Conservation (phyloP, 148 eudicot species). For the Dianthus caryophyllus region DNA sequence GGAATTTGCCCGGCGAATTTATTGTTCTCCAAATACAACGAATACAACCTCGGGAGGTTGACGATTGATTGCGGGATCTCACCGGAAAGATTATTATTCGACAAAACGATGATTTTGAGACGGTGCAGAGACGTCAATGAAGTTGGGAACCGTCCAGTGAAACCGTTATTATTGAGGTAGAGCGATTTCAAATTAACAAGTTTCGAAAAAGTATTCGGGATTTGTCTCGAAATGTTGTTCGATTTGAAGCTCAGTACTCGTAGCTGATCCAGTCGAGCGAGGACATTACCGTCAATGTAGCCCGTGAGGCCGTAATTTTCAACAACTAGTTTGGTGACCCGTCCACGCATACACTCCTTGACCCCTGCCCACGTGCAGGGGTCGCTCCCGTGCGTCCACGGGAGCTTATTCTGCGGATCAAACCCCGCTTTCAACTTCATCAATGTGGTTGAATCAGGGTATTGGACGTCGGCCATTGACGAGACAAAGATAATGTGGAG, state of each 20-base stretch:
- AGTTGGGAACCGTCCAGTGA: slow-evolving; percentile 56
- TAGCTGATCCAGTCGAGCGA: slow-evolving; percentile 56
- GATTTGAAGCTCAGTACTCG: slow-evolving; percentile 70
- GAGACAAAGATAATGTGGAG: not conserved
- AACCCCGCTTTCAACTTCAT: slow-evolving; percentile 31
- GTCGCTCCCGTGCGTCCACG: slow-evolving; percentile 39
- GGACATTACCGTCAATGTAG: slow-evolving; percentile 27
- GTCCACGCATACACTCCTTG: slow-evolving; percentile 56
- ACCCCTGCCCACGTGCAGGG: slow-evolving; percentile 77
- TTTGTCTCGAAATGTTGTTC: slow-evolving; percentile 46
- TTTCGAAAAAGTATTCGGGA: slow-evolving; percentile 49
- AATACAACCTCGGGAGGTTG: slow-evolving; percentile 39
- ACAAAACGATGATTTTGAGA: slow-evolving; percentile 53
- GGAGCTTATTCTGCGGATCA: slow-evolving; percentile 32
- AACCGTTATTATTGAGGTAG: slow-evolving; percentile 49
- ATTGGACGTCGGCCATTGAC: not conserved
- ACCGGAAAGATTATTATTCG: slow-evolving; percentile 56
- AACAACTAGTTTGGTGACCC: slow-evolving; percentile 76
- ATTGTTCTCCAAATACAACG: slow-evolving; percentile 54
- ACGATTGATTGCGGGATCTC: slow-evolving; percentile 40
- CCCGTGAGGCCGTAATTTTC: slow-evolving; percentile 56
- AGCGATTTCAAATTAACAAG: slow-evolving; percentile 61
- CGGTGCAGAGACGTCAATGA: slow-evolving; percentile 53
- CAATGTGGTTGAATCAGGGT: slow-evolving; percentile 33
- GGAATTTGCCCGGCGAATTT: slow-evolving; percentile 54